phyloP scores from a whole-genome alignment of 2,329 filamentous ascomycete genomes.

The Davidsoniella neocaledoniae region DNA sequence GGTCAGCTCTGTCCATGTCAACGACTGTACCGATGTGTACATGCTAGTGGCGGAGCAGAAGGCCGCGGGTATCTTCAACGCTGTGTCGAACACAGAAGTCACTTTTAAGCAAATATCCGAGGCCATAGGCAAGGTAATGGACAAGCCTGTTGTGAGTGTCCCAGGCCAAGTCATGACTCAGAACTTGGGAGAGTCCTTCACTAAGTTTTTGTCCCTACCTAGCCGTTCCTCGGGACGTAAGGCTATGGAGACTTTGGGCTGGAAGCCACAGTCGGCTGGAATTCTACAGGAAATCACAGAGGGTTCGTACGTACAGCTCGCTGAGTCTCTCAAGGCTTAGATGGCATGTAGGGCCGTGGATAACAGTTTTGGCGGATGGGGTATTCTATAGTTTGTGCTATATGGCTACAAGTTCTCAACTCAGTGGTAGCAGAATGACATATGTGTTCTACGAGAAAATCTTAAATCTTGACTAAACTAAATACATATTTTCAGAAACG shows the following conservation, averaged over 20 bases:
- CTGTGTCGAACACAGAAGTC: constrained; percentile 18
- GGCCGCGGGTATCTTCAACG: constrained; percentile 22
- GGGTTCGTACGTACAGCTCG: constrained; percentile 17
- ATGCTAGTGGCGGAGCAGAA: constrained; percentile 22
- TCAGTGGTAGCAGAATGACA: too few species aligned
- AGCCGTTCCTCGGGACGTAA: constrained; percentile 22
- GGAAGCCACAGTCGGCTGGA: constrained; percentile 20
- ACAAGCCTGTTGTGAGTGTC: constrained; percentile 15
- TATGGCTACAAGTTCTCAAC: too few species aligned
- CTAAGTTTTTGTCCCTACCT: constrained; percentile 19
- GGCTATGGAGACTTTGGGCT: constrained; percentile 23
- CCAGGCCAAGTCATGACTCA: constrained; percentile 14
- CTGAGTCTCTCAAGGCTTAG: constrained; percentile 11
- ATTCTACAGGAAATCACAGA: constrained; percentile 21
- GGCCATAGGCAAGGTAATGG: constrained; percentile 16
- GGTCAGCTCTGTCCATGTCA: constrained; percentile 23
- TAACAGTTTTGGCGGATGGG: neutral
- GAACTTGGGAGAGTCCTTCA: constrained; percentile 21
- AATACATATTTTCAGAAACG: too few species aligned
- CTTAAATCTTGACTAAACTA: too few species aligned
- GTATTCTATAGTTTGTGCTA: neutral
- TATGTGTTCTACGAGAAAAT: neutral
- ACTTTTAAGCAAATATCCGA: constrained; percentile 18
- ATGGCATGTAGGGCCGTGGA: neutral
- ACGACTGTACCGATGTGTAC: constrained; percentile 26